phyloP scores from a whole-genome alignment of 2,329 filamentous ascomycete species.

The Monilinia polystroma region DNA sequence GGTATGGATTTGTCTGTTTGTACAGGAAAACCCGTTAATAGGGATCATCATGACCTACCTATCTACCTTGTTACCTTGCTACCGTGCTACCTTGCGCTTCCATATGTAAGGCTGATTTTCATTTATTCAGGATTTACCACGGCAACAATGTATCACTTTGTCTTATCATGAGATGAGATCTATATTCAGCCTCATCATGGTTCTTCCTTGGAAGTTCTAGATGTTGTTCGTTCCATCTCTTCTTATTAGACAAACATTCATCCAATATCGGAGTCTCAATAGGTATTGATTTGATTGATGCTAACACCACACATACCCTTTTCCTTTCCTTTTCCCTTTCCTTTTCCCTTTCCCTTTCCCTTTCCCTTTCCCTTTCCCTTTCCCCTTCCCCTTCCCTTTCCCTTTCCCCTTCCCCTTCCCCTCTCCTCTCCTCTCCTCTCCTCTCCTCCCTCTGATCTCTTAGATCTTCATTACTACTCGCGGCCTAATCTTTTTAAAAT shows the following conservation, averaged over 20 bases:
- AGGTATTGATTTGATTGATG: slow-evolving; percentile 4
- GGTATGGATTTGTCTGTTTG: background rate
- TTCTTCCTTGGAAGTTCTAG: background rate
- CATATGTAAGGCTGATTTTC: slow-evolving; percentile 16
- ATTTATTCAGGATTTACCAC: background rate
- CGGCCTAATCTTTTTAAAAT: slow-evolving; percentile 14
- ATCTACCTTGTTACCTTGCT: too few relatives aligned
- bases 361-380: too few relatives aligned
- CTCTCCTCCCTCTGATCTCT: background rate
- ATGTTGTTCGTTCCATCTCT: slow-evolving; percentile 8
- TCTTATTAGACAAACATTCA: background rate
- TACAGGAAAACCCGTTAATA: slow-evolving; percentile 15
- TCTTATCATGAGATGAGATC: background rate
- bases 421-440: too few relatives aligned
- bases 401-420: too few relatives aligned
- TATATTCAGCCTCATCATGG: slow-evolving; percentile 19
- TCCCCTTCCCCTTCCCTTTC: too few relatives aligned
- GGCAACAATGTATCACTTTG: slow-evolving; percentile 9
- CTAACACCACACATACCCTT: background rate
- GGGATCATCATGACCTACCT: background rate
- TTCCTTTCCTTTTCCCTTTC: too few relatives aligned
- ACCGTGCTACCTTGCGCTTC: too few relatives aligned
- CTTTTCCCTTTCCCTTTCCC: too few relatives aligned
- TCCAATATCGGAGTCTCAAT: slow-evolving; percentile 6
- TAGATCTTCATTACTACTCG: background rate